Evolutionary conservation across 306 rosid species (phyloP).

Genomic region (Rosa persica): DNA sequence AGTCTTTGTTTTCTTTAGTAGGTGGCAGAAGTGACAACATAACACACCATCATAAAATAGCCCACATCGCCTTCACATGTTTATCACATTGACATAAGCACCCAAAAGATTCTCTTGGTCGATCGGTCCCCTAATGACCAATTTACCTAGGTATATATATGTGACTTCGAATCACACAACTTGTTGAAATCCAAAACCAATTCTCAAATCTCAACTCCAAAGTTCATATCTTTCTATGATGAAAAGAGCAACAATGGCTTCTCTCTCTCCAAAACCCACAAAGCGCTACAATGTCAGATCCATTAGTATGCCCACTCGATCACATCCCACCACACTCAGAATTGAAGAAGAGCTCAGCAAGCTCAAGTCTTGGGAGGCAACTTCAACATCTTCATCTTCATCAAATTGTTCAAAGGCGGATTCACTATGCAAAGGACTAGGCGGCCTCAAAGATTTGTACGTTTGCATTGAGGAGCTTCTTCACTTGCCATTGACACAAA

Average conservation of each 20-base stretch:
- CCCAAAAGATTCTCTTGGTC: slow-evolving; percentile 25
- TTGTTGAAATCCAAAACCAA: neutral
- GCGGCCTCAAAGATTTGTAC: slow-evolving; percentile 46
- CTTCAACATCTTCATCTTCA: slow-evolving; percentile 31
- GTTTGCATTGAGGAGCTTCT: slow-evolving; percentile 50
- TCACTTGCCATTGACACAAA: slow-evolving; percentile 51
- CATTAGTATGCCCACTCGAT: slow-evolving; percentile 67
- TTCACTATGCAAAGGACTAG: slow-evolving; percentile 38
- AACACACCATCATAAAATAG: slow-evolving; percentile 31
- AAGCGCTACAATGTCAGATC: slow-evolving; percentile 42
- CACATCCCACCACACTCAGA: slow-evolving; percentile 63
- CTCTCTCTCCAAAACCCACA: slow-evolving; percentile 51
- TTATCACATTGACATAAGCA: slow-evolving; percentile 24
- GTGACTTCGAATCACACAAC: neutral
- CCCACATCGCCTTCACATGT: slow-evolving; percentile 36
- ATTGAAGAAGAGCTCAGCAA: slow-evolving; percentile 57
- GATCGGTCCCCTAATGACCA: neutral
- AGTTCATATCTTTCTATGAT: slow-evolving; percentile 18
- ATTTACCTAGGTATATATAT: slow-evolving; percentile 23
- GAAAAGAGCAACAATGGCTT: slow-evolving; percentile 38
- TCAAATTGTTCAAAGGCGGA: slow-evolving; percentile 32
- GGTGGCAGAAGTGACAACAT: slow-evolving; percentile 45
- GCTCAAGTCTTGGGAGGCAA: slow-evolving; percentile 43
- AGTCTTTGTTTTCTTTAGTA: slow-evolving; percentile 6
- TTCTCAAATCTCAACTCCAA: neutral